Evolutionary conservation across 2,329 filamentous ascomycete species (phyloP).

Genomic region (Aspergillus sp.): DNA sequence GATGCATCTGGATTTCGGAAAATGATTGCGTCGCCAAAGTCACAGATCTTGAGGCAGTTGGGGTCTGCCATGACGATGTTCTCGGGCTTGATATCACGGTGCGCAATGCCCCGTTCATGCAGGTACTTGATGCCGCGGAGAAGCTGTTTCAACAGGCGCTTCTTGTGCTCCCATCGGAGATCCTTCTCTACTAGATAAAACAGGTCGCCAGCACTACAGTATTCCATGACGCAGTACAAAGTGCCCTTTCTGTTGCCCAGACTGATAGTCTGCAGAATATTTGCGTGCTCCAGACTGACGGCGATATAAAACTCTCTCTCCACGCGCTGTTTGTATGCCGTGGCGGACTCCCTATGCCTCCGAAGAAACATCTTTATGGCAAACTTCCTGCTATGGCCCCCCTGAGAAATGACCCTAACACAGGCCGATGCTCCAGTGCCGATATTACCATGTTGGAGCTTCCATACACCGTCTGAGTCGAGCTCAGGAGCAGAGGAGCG

Average conservation of each 20-base stretch:
- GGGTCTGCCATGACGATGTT: constrained; percentile 78
- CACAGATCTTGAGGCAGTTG: constrained; percentile 71
- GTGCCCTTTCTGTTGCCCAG: constrained; percentile 68
- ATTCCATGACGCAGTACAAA: constrained; percentile 94
- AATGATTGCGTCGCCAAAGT: constrained; percentile 86
- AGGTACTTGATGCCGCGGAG: constrained; percentile 78
- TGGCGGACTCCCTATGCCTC: constrained; percentile 63
- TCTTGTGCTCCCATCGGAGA: constrained; percentile 65
- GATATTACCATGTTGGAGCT: too few relatives aligned
- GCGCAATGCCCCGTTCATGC: constrained; percentile 79
- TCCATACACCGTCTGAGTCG: too few relatives aligned
- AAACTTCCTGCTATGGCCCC: too few relatives aligned
- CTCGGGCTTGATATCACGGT: constrained; percentile 87
- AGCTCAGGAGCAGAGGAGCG: too few relatives aligned
- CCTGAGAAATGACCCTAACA: too few relatives aligned
- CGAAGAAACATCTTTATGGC: constrained; percentile 86
- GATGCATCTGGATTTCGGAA: constrained; percentile 71
- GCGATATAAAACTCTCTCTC: constrained; percentile 88
- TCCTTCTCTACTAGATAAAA: constrained; percentile 71
- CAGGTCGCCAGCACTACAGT: constrained; percentile 77
- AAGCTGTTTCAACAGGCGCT: constrained; percentile 87
- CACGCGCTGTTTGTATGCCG: constrained; percentile 83
- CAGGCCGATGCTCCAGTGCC: too few relatives aligned
- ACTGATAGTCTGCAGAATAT: constrained; percentile 77
- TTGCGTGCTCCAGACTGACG: constrained; percentile 80